Base-by-base conservation (phyloP, 164 flowering plant genomes). In the Kingdonia uniflora region DNA sequence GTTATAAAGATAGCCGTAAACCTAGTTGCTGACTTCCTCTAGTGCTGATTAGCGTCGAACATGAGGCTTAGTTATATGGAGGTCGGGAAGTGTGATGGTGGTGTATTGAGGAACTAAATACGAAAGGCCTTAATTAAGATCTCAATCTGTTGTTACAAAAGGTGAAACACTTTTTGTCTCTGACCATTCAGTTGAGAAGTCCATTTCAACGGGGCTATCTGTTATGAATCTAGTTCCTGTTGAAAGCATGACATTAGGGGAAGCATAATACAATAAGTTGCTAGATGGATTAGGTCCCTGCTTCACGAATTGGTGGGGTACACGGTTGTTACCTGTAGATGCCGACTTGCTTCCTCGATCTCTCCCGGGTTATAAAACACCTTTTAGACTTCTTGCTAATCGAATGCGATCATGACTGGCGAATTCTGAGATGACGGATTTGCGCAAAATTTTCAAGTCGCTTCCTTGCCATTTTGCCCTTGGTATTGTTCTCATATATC, bases 391-490 rank as follows among this genome's bases (percentile, higher is more conserved):
- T 69, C 92, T 89, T 64, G 95, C 99, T 22, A 76, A 80, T 55
- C 87, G 97, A 63, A 85, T 82, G 96, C 74, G 97, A 45, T 62
- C 83, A 33, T 68, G 80, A 22, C 76, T 94, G 42, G 88, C 96
- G 19, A 81, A 86, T 76, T 81, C 87, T 16, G 97, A 94, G 80
- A 66, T 89, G 87, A 86, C 97, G 39, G 74, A 76, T 66, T 65
- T 89, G 33, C 60, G 99, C 41, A 89, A 86, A 68, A 69, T 81
- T 65, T 83, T 92, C 55, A 86, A 79, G 65, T 63, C 91, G 13
- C 89, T 94, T 63, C 99, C 99, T 63, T 80, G 81, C 66, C 99
- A 94, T 80, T 94, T 94, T 80, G 96, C 99, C 23, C 95, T 94
- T 26, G 99, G 99, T 89, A 84, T 50, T 52, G 39, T 51, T 65